A percentile compares a stretch with the other conserved stretches of the same genome.
phyloP scores from a whole-genome alignment of 805 yeast species.

The Scheffersomyces ergatensis region DNA sequence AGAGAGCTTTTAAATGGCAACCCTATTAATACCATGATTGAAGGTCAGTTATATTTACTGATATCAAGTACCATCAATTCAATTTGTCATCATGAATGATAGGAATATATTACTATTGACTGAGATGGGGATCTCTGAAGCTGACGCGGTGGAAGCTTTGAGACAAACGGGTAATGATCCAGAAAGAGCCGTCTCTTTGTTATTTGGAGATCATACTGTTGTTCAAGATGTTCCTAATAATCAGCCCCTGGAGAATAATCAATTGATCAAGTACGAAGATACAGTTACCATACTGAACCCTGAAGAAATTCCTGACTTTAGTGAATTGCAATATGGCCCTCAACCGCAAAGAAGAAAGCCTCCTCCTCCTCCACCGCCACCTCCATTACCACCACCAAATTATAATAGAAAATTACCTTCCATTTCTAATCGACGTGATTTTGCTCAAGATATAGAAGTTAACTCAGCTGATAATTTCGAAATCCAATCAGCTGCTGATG shows the following conservation, averaged over 20 bases:
- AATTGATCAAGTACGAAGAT: constrained; percentile 10
- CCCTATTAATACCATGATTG: no score
- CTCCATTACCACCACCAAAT: not conserved
- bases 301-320: constrained; percentile 25
- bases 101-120: constrained; percentile 17
- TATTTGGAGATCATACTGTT: constrained; percentile 27
- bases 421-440: not conserved
- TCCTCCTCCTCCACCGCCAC: not conserved
- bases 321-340: not conserved
- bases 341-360: not conserved
- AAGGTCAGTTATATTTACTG: no score
- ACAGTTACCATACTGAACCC: constrained; percentile 28
- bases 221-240: not conserved
- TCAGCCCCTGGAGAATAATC: not conserved
- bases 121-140: constrained; percentile 41
- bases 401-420: not conserved
- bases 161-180: constrained; percentile 19
- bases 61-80: no score
- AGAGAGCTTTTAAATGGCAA: no score
- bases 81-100: constrained; percentile 11
- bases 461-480: not conserved
- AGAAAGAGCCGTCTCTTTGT: constrained; percentile 26
- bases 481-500: not conserved
- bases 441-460: not conserved
- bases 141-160: constrained; percentile 38